Evolutionary conservation across 2,329 filamentous ascomycete species (phyloP), one percentile per base, ranked within the genome.

Genomic region (Paracamarosporium sp.): DNA sequence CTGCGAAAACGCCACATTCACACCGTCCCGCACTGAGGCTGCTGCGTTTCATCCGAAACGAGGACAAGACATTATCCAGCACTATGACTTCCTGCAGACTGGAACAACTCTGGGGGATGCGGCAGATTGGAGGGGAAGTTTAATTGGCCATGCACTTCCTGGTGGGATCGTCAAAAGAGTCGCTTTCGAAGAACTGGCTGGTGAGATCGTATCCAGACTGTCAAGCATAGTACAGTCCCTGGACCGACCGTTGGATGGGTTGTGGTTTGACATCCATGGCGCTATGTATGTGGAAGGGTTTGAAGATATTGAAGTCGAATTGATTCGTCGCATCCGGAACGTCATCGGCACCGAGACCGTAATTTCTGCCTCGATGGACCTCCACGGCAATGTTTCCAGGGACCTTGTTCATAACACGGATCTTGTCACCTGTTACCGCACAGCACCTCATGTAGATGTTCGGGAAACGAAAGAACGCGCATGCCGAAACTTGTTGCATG

Each of bases 201-300:
- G 12, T 13, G 53, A 55, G 24, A 55, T 55, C 46, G 20, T 25
- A 2, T 6, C 17, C 6, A 31, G 44, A 4, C 33, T 55, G 22
- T 27, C 44, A 13, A 33, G 43, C 13, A 50, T 55, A 6, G 40
- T 31, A 13, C 11, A 55, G 13, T 17, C 33, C 8, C 24, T 52
- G 17, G 5, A 41, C 4, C 5, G 22, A 13, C 30, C 31, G 17
- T 22, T 55, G 17, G 53, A 55, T 15, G 53, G 53, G 6, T 17
- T 55, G 6, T 55, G 53, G 53, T 43, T 55, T 35, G 53, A 55
- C 20, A 55, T 55, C 13, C 53, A 55, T 20, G 53, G 53, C 12
- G 53, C 53, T 6, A 48, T 55, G 44, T 55, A 31, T 27, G 53
- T 55, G 2, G 53, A 55, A 28, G 53, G 44, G 5, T 24, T 50